phyloP scores from a whole-genome alignment of 495 filamentous ascomycete genomes.

The Trichoderma erinaceum region DNA sequence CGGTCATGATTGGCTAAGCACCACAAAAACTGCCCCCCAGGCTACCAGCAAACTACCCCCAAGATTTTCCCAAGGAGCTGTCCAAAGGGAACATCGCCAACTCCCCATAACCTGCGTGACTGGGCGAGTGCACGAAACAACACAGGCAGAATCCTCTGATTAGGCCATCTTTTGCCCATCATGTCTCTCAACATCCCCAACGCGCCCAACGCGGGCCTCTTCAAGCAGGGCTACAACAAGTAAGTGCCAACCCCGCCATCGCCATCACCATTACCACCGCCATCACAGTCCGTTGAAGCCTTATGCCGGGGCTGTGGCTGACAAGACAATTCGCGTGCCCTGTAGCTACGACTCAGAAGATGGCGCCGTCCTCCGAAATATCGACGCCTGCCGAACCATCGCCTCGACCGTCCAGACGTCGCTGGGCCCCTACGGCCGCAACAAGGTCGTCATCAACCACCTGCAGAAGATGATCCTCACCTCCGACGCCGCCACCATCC shows the following conservation, averaged over 20 bases:
- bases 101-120: conserved; percentile 18
- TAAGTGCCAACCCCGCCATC: conserved; percentile 43
- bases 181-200: conserved; percentile 96
- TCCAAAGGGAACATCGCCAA: background rate
- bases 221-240: conserved; percentile 97
- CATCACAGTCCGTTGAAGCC: conserved; percentile 16
- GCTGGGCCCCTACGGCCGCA: conserved; percentile 93
- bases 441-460: conserved; percentile 99
- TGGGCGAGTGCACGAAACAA: conserved; percentile 11
- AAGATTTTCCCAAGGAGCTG: conserved; percentile 17
- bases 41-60: conserved; percentile 17
- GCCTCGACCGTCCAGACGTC: conserved; percentile 94
- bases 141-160: conserved; percentile 3
- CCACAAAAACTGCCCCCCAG: background rate
- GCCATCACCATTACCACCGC: conserved; percentile 25
- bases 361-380: conserved; percentile 96
- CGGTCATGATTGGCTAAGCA: conserved; percentile 1
- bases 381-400: conserved; percentile 96
- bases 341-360: conserved; percentile 94
- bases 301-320: background rate
- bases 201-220: conserved; percentile 86
- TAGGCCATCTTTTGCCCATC: conserved; percentile 23
- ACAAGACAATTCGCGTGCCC: background rate
- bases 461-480: conserved; percentile 99
- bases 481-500: conserved; percentile 93